Base-by-base conservation (phyloP, 75 land plant species). In the Chamaecyparis obtusa region DNA sequence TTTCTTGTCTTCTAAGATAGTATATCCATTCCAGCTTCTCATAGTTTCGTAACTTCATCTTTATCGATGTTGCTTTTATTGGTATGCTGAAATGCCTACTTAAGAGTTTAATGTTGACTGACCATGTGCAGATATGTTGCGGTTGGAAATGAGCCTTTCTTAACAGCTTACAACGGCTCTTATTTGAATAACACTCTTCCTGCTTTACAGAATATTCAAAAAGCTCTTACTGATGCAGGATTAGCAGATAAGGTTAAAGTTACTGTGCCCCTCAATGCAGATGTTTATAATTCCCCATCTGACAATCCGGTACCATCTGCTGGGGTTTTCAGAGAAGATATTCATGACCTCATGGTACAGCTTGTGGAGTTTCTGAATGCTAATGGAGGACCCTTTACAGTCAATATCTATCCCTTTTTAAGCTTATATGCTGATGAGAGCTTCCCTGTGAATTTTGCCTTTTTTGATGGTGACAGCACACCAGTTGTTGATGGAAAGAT, bases 131-230 rank as follows among this genome's bases (percentile, higher is more conserved):
- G 95, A 77, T 93, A 89, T 48, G 94, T 93, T 9, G 95, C 95
- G 9, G 95, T 94, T 49, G 95, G 94, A 1, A 94, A 94, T 32
- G 95, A 94, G 88, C 95, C 95, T 35, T 94, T 93, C 56, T 87
- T 94, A 11, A 87, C 36, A 14, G 55, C 90, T 8, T 94, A 93
- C 92, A 93, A 94, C 30, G 91, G 90, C 41, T 67, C 85, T 13
- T 94, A 87, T 85, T 43, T 85, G 17, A 87, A 89, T 55, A 39
- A 75, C 51, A 93, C 95, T 5, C 87, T 93, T 76, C 95, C 95
- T 8, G 95, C 95, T 16, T 88, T 93, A 13, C 79, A 83, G 33
- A 93, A 94, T 86, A 86, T 94, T 9, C 93, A 90, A 57, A 76
- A 86, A 16, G 94, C 95, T 32, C 92, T 94, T 13, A 87, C 81